Evolutionary conservation across 768 basidiomycete species (phyloP).

Genomic region (Russula sp.): DNA sequence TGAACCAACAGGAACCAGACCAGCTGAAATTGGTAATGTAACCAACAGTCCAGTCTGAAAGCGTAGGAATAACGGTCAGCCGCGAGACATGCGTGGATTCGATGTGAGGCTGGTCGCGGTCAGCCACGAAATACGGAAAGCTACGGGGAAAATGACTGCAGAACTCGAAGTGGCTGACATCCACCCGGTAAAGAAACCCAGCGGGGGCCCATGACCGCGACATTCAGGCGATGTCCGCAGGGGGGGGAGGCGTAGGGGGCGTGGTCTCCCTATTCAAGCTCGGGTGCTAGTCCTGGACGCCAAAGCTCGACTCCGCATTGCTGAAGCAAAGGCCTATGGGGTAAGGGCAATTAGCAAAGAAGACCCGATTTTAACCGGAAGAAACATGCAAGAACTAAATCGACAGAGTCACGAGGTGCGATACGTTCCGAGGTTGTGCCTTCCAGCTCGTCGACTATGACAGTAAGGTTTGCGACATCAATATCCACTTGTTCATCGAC

Average conservation of each 20-base stretch:
- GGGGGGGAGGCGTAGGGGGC: neutral
- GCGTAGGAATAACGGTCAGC: neutral
- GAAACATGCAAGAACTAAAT: constrained; percentile 6
- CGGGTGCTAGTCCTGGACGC: neutral
- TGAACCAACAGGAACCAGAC: constrained; percentile 5
- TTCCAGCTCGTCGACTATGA: constrained; percentile 9
- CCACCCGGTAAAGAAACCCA: constrained; percentile 1
- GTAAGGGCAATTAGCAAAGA: neutral
- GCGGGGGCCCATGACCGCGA: neutral
- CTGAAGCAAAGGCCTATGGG: constrained; percentile 9
- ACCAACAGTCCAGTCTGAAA: constrained; percentile 6
- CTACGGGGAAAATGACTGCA: neutral
- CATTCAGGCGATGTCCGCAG: neutral
- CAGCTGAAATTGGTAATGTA: constrained; percentile 7
- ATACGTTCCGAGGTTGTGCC: neutral
- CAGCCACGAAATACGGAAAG: neutral
- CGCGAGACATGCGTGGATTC: constrained; percentile 1
- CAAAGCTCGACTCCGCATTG: neutral
- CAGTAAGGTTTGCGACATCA: constrained; percentile 2
- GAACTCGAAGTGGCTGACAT: constrained; percentile 3
- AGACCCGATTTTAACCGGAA: neutral
- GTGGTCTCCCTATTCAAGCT: neutral
- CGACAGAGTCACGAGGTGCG: neutral
- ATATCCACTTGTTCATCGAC: neutral
- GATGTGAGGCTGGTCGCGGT: neutral